Evolutionary conservation across 108 stramenopile genomes (phyloP).

Genomic region (Stephanodiscus minutulus): DNA sequence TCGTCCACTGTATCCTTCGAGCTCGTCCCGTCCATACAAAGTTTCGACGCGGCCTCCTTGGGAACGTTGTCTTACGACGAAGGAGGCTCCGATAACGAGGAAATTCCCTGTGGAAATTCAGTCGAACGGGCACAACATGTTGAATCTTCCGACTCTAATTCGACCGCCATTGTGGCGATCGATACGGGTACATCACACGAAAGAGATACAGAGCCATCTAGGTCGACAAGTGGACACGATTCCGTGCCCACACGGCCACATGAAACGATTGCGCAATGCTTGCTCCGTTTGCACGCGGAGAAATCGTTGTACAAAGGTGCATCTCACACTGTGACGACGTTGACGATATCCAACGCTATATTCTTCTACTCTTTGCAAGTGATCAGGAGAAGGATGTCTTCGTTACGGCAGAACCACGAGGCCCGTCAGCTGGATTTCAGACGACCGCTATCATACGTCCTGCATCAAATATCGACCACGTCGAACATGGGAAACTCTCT

Average conservation of each 20-base stretch:
- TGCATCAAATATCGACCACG: slow-evolving; percentile 1
- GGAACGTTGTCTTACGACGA: slow-evolving; percentile 9
- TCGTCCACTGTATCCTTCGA: slow-evolving; percentile 14
- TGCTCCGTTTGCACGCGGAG: slow-evolving; percentile 50
- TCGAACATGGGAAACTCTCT: slow-evolving; percentile 49
- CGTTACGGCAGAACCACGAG: slow-evolving; percentile 8
- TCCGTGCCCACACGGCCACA: background rate
- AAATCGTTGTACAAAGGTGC: slow-evolving; percentile 72
- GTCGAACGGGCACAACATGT: background rate
- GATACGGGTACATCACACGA: background rate
- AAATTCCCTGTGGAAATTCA: background rate
- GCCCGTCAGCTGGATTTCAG: background rate
- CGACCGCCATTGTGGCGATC: background rate
- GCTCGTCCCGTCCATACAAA: background rate
- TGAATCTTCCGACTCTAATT: background rate
- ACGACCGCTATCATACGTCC: background rate
- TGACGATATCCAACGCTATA: slow-evolving; percentile 69
- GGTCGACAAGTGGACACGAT: background rate
- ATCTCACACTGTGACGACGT: slow-evolving; percentile 61
- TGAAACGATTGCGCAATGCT: slow-evolving; percentile 52
- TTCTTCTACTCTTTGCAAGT: slow-evolving; percentile 73
- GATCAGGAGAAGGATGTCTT: slow-evolving; percentile 41
- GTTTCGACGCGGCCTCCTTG: background rate
- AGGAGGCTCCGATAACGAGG: background rate
- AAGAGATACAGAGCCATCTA: background rate